These are phyloP conservation scores for Rutstroemia sp. DNA, from an alignment of 2,329 filamentous ascomycete species.

Conservation along the genomic window DNA sequence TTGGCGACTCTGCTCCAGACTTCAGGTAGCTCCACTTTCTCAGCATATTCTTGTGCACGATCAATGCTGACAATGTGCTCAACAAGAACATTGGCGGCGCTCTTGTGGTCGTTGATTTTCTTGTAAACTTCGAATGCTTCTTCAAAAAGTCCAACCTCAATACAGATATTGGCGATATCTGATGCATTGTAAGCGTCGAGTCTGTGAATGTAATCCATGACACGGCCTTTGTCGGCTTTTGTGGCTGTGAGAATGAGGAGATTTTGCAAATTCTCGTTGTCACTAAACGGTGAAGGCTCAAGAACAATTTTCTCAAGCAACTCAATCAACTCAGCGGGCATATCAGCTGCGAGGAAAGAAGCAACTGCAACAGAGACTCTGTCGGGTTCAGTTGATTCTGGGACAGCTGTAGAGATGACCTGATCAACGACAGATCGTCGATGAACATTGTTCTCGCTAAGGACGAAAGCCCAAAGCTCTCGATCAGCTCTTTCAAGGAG, in stretches of 20 bases:
- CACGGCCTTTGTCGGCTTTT: constrained; percentile 88
- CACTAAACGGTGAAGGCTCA: constrained; percentile 98
- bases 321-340: constrained; percentile 92
- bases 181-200: constrained; percentile 84
- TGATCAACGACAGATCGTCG: constrained; percentile 91
- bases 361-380: constrained; percentile 94
- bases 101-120: constrained; percentile 85
- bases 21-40: constrained; percentile 86
- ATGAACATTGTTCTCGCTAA: constrained; percentile 93
- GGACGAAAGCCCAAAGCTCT: constrained; percentile 91
- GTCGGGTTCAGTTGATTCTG: constrained; percentile 84
- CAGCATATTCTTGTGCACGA: constrained; percentile 89
- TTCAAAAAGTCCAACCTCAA: constrained; percentile 89
- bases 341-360: constrained; percentile 82
- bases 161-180: constrained; percentile 88
- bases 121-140: constrained; percentile 99
- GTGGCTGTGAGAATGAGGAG: constrained; percentile 92
- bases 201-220: constrained; percentile 94
- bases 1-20: constrained; percentile 99
- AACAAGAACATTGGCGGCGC: constrained; percentile 84
- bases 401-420: constrained; percentile 90
- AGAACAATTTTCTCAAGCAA: constrained; percentile 98
- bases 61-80: constrained; percentile 98
- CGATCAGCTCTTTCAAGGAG: constrained; percentile 81
- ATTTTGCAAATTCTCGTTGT: constrained; percentile 95